These are phyloP conservation scores for Terfezia claveryi DNA, from an alignment of 495 filamentous ascomycete species.

Conservation along the genomic window DNA sequence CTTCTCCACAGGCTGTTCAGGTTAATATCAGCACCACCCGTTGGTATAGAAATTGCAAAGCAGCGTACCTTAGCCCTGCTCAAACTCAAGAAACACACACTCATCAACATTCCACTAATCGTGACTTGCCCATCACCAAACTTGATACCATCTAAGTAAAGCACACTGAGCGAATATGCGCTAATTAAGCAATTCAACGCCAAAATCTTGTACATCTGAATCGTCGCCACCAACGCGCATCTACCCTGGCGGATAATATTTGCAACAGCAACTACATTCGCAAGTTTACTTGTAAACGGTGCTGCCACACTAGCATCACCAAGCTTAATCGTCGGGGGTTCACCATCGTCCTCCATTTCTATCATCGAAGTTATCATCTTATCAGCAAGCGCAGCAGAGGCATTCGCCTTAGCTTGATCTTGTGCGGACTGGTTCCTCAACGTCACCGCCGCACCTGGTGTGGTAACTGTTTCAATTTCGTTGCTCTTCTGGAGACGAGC, in stretches of 20 bases:
- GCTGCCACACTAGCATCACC: constrained; percentile 94
- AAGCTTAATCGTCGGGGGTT: constrained; percentile 89
- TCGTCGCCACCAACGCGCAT: constrained; percentile 90
- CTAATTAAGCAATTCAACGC: constrained; percentile 96
- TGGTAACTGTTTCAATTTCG: constrained; percentile 40
- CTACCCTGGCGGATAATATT: constrained; percentile 97
- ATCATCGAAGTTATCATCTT: constrained; percentile 74
- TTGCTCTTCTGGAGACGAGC: constrained; percentile 28
- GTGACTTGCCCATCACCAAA: constrained; percentile 97
- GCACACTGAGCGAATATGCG: constrained; percentile 86
- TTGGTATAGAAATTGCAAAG: neutral
- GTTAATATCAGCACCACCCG: neutral
- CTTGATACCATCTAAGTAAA: constrained; percentile 97
- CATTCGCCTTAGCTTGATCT: constrained; percentile 39
- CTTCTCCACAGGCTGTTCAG: constrained; percentile 55
- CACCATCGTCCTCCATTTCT: constrained; percentile 73
- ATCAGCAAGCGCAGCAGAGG: constrained; percentile 62
- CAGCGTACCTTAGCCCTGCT: constrained; percentile 59
- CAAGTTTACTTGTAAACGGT: constrained; percentile 92
- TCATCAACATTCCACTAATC: constrained; percentile 99
- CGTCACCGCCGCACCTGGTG: constrained; percentile 46
- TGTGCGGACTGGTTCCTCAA: constrained; percentile 35
- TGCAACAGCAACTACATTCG: constrained; percentile 88
- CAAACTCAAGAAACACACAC: constrained; percentile 94
- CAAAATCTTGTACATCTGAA: constrained; percentile 99